A percentile compares a stretch with the other conserved stretches of the same genome.
phyloP scores from a whole-genome alignment of 2,329 filamentous ascomycete genomes.

The Mariannaea elegans region DNA sequence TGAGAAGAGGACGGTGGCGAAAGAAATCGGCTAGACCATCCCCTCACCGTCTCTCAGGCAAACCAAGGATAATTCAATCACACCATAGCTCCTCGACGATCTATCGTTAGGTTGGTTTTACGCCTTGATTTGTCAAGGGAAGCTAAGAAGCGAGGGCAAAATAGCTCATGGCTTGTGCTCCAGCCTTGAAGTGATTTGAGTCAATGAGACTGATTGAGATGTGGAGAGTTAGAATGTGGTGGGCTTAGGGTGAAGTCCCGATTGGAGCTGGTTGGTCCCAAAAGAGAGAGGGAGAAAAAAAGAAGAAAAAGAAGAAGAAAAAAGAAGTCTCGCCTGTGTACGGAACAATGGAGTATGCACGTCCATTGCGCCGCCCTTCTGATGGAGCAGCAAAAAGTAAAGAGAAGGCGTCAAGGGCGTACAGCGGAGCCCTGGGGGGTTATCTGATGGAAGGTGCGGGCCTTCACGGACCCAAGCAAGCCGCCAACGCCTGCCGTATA shows the following conservation, averaged over 20 bases:
- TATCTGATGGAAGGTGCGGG: constrained; percentile 14
- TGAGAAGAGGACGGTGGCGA: background rate
- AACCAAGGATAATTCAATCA: background rate
- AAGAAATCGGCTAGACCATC: background rate
- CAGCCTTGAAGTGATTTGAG: background rate
- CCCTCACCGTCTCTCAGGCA: background rate
- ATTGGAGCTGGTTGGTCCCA: constrained; percentile 16
- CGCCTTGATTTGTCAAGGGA: constrained; percentile 12
- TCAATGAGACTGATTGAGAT: constrained; percentile 5
- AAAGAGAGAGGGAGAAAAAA: background rate
- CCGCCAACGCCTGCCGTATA: constrained; percentile 15
- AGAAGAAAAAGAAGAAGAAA: constrained; percentile 2
- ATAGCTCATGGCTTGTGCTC: background rate
- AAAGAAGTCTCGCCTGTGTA: background rate
- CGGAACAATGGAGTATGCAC: background rate
- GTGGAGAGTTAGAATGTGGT: constrained; percentile 12
- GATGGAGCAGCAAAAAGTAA: constrained; percentile 2
- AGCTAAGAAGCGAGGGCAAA: constrained; percentile 4
- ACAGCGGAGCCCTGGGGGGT: background rate
- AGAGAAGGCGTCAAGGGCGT: constrained; percentile 1
- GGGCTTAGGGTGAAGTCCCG: constrained; percentile 10
- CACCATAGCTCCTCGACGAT: background rate
- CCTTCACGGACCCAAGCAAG: constrained; percentile 10
- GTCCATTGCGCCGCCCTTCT: background rate
- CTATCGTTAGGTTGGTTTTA: constrained; percentile 5